Conservation (phyloP, 805 yeast species). For the Clavispora santaluciae region DNA sequence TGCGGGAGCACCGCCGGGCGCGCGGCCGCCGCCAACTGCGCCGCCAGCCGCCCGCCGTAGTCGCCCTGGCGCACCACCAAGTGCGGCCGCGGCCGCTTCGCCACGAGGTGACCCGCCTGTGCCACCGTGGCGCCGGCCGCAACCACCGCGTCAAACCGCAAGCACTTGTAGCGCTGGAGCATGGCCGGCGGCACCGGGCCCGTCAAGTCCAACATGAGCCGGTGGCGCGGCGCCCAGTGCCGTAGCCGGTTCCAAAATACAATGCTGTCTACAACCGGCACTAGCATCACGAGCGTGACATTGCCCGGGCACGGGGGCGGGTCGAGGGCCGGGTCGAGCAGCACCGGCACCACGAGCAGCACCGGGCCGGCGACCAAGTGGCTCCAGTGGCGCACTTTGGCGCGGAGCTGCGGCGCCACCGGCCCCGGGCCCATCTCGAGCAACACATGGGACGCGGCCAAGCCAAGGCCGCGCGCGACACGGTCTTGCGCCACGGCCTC, state of each 20-base stretch:
- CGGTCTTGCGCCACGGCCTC: neutral
- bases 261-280: constrained; percentile 1
- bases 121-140: neutral
- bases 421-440: neutral
- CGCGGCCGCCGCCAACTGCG: neutral
- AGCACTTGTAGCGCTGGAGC: constrained; percentile 8
- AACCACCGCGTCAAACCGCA: constrained; percentile 5
- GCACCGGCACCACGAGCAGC: neutral
- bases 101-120: neutral
- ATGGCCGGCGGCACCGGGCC: neutral
- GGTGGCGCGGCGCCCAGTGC: neutral
- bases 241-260: constrained; percentile 1
- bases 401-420: neutral
- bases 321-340: neutral
- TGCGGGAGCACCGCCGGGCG: neutral
- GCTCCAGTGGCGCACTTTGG: neutral
- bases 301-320: too few species aligned
- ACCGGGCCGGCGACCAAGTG: neutral
- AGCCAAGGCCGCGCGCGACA: neutral
- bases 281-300: constrained; percentile 1
- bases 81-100: constrained; percentile 1
- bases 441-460: neutral
- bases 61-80: constrained; percentile 1
- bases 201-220: neutral
- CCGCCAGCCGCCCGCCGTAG: neutral